Percentiles rank a stretch among this genome's conserved stretches.
Evolutionary conservation across 2,329 filamentous ascomycete species (phyloP).

Genomic region (Ampelomyces quisqualis): DNA sequence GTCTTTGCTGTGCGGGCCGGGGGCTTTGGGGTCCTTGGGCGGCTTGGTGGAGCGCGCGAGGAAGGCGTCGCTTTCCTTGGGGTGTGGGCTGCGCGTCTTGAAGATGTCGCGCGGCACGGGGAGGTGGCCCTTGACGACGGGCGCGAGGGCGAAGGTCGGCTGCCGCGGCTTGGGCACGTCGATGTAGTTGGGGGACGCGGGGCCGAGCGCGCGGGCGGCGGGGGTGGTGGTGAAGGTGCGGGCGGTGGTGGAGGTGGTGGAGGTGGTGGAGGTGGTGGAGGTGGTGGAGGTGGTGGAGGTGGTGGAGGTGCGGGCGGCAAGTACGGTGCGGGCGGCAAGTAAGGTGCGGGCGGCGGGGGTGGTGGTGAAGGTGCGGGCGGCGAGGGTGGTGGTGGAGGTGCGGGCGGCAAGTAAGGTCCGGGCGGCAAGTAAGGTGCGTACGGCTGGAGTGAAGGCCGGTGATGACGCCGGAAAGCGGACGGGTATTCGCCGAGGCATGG

Average conservation of each 20-base stretch:
- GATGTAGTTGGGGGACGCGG: constrained; percentile 87
- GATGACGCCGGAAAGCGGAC: constrained; percentile 41
- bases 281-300: constrained; percentile 51
- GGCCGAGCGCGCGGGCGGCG: constrained; percentile 59
- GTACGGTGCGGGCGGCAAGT: constrained; percentile 41
- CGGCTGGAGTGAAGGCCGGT: constrained; percentile 10
- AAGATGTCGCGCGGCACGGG: constrained; percentile 84
- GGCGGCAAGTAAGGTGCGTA: too few relatives aligned
- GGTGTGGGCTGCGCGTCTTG: constrained; percentile 38
- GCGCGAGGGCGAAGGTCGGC: constrained; percentile 56
- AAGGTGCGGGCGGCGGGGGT: constrained; percentile 82
- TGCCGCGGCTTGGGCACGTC: constrained; percentile 77
- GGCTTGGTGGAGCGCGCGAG: constrained; percentile 60
- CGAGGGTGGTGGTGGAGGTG: constrained; percentile 51
- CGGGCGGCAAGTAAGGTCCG: too few relatives aligned
- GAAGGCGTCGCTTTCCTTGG: constrained; percentile 64
- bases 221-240: constrained; percentile 51
- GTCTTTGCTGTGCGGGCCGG: constrained; percentile 39
- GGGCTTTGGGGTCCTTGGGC: constrained; percentile 48
- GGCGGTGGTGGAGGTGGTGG: constrained; percentile 55
- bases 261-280: constrained; percentile 83
- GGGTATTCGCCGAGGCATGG: constrained; percentile 47
- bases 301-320: too few relatives aligned
- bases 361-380: constrained; percentile 62
- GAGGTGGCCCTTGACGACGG: constrained; percentile 70